Evolutionary conservation across 306 rosid genomes (phyloP), one percentile per base, ranked within the genome.

Genomic region (Medicago lupulina): DNA sequence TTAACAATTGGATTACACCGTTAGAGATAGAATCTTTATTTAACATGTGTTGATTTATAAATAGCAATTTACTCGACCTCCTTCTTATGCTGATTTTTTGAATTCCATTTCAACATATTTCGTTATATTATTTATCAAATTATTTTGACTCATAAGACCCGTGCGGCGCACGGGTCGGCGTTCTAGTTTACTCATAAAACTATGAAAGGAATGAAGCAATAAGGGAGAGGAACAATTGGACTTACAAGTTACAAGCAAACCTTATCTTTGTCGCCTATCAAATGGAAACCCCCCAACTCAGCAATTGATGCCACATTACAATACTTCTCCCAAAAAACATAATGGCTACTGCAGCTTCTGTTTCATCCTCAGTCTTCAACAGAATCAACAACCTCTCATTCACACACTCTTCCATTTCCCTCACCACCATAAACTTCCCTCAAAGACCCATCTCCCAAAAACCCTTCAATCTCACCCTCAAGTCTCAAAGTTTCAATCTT

Each of bases 341-440:
- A 53, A 88, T 89, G 95, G 90, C 91, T 43, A 79, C 93, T 44
- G 67, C 90, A 74, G 12, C 82, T 40, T 70, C 87, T 60, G 74
- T 80, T 88, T 89, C 90, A 16, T 84, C 93, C 67, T 75, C 86
- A 43, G 41, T 85, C 80, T 82, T 67, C 91, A 86, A 90, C 21
- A 85, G 85, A 81, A 71, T 83, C 82, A 67, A 78, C 60, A 88
- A 71, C 74, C 78, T 82, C 73, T 84, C 89, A 54, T 43, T 88
- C 67, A 67, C 85, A 6, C 83, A 75, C 81, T 64, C 90, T 67
- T 75, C 85, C 76, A 38, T 83, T 76, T 84, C 83, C 47, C 81
- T 85, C 64, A 80, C 86, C 41, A 18, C 78, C 50, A 28, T 76
- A 40, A 87, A 78, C 76, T 78, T 88, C 71, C 79, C 82, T 12